Conservation (phyloP, 176 grass and related monocot genomes). For the Aegilops tauschii region DNA sequence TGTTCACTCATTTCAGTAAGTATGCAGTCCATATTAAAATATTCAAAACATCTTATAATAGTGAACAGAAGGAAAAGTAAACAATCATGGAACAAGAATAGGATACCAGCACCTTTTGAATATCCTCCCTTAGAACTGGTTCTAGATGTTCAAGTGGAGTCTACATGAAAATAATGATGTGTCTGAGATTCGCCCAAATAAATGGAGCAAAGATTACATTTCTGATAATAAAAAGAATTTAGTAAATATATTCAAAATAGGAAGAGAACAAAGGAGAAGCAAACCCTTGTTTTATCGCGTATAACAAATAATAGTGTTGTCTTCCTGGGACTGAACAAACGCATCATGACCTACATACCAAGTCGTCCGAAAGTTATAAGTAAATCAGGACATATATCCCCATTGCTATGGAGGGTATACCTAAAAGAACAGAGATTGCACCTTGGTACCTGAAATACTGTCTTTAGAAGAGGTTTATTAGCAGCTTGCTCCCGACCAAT, state of each 20-base stretch:
- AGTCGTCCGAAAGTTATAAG: slow-evolving; percentile 30
- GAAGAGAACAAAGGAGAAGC: slow-evolving; percentile 23
- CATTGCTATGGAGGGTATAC: background rate
- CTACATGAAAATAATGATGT: slow-evolving; percentile 48
- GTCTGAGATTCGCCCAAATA: slow-evolving; percentile 19
- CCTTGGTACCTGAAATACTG: slow-evolving; percentile 78
- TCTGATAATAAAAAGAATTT: slow-evolving; percentile 8
- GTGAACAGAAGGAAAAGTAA: no score
- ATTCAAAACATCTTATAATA: no score
- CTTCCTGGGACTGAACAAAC: slow-evolving; percentile 72
- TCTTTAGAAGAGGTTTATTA: slow-evolving; percentile 86
- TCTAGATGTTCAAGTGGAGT: slow-evolving; percentile 94
- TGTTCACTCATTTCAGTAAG: no score
- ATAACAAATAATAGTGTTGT: slow-evolving; percentile 87
- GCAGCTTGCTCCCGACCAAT: slow-evolving; percentile 88
- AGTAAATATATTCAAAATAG: slow-evolving; percentile 26
- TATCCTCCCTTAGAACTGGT: slow-evolving; percentile 90
- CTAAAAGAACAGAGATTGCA: slow-evolving; percentile 41
- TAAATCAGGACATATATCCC: slow-evolving; percentile 16
- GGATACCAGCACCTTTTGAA: slow-evolving; percentile 75
- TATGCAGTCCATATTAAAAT: no score
- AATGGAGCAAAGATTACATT: slow-evolving; percentile 11
- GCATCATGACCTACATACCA: slow-evolving; percentile 85
- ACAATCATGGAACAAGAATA: background rate
- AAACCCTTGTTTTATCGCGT: slow-evolving; percentile 92